Evolutionary conservation across 2,329 filamentous ascomycete genomes (phyloP), one percentile per base, ranked within the genome.

Genomic region (Paecilomyces dactylethromorphus): DNA sequence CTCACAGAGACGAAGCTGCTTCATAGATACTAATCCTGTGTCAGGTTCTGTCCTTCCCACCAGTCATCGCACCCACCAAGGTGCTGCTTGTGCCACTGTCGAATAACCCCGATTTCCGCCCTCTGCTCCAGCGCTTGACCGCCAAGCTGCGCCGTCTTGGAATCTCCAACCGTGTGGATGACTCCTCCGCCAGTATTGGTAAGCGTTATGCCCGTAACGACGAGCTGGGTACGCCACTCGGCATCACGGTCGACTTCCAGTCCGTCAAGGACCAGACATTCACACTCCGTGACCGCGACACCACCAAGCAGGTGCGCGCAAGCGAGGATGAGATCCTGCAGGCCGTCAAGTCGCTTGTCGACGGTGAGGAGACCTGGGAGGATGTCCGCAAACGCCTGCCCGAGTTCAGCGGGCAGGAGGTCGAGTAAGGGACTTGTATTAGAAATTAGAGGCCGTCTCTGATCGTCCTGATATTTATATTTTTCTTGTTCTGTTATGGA

Each of bases 131-230:
- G 68, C 81, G 85, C 66, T 79, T 97, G 63, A 90, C 89, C 58
- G 82, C 87, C 69, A 87, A 87, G 70, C 86, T 97, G 59, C 88
- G 92, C 67, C 83, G 84, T 55, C 77, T 89, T 57, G 89, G 89
- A 59, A 82, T 97, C 58, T 91, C 91, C 51, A 95, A 86, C 80
- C 88, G 90, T 61, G 85, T 97, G 39, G 94, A 97, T 71, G 90
- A 94, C 75, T 95, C 91, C 13, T 91, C 89, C 29, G 92, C 92
- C 62, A 92, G 87, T 63, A 97, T 97, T 67, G 93, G 93, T 73
- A 96, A 96, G 82, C 89, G 93, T 57, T 97, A 96, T 77, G 87
- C 89, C 72, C 87, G 94, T 69, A 97, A 97, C 74, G 93, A 97
- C 75, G 93, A 97, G 79, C 84, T 97, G 60, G 94, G 93, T 69